Conservation (phyloP, 108 stramenopile species). For the Nannochloropsis oceanica region DNA sequence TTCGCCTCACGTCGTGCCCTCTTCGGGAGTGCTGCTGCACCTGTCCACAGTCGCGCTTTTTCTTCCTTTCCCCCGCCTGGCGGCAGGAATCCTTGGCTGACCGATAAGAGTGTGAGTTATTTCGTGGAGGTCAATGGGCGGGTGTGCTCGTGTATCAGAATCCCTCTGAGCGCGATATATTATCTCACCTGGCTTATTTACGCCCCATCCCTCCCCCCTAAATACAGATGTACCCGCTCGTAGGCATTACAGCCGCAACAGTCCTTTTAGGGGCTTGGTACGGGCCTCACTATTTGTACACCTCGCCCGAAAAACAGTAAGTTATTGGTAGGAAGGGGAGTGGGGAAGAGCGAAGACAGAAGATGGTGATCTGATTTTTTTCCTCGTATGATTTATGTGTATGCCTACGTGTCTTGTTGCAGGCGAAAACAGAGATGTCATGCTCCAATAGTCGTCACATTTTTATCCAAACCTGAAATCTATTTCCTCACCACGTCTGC, state of each 20-base stretch:
- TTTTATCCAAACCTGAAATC: no score
- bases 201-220: no score
- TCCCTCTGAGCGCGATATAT: background rate
- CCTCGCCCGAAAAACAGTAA: background rate
- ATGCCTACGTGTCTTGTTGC: no score
- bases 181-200: background rate
- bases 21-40: background rate
- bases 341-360: no score
- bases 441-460: no score
- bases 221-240: background rate
- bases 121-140: background rate
- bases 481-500: no score
- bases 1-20: background rate
- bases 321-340: background rate
- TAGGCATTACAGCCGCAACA: background rate
- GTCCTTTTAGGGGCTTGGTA: background rate
- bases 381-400: no score
- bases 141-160: no score
- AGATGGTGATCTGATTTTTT: no score
- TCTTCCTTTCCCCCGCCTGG: background rate
- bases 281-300: background rate
- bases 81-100: background rate
- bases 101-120: background rate
- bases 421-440: no score
- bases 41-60: background rate